Evolutionary conservation across 2,329 filamentous ascomycete species (phyloP).

Genomic region (Penicillium sp.): DNA sequence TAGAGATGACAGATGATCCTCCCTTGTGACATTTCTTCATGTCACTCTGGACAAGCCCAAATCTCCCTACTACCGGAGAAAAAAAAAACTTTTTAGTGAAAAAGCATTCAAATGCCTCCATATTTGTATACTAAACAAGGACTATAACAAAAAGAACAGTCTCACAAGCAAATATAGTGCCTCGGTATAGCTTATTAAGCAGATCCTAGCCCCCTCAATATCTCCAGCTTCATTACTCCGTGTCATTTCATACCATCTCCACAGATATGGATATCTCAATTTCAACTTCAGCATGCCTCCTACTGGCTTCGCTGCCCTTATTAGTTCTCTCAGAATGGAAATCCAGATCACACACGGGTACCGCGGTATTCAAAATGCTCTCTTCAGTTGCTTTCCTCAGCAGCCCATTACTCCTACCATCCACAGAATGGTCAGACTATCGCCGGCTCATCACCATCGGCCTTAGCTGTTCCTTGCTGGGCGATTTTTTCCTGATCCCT

Average conservation of each 20-base stretch:
- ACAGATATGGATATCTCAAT: not conserved
- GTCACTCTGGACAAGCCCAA: no score
- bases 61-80: no score
- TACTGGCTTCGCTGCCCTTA: conserved; percentile 25
- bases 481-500: conserved; percentile 29
- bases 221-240: not conserved
- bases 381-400: conserved; percentile 29
- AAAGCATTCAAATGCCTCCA: no score
- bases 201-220: no score
- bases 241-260: not conserved
- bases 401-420: conserved; percentile 20
- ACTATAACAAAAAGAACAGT: not conserved
- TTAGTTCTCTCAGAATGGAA: conserved; percentile 27
- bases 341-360: conserved; percentile 24
- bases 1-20: no score
- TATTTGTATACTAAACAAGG: no score
- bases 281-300: conserved; percentile 14
- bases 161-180: not conserved
- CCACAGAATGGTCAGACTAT: conserved; percentile 21
- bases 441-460: conserved; percentile 21
- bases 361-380: conserved; percentile 29
- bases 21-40: no score
- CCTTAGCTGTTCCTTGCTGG: conserved; percentile 25
- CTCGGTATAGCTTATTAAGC: not conserved
- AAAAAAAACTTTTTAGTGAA: no score